Conservation (phyloP, 2,329 filamentous ascomycete species). For the Dryadomyces quercivorus region DNA sequence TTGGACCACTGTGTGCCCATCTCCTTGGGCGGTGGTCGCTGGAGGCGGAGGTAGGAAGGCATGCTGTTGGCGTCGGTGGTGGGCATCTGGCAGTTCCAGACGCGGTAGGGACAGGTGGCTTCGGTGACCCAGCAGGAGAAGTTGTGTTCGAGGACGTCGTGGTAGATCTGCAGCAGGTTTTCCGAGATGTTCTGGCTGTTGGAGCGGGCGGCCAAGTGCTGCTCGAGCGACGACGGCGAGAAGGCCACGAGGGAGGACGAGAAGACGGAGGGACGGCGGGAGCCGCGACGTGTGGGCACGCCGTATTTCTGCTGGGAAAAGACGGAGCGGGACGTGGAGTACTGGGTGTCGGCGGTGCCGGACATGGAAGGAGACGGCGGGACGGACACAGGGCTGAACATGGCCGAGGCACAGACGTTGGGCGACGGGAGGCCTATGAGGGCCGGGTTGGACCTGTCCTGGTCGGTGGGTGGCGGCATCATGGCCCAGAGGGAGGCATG, state of each 20-base stretch:
- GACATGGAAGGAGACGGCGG: neutral
- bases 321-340: neutral
- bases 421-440: neutral
- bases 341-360: neutral
- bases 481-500: neutral
- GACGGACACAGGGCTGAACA: neutral
- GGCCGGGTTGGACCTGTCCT: neutral
- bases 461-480: neutral
- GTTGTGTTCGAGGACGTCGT: slow-evolving; percentile 40
- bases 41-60: neutral
- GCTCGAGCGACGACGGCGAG: neutral
- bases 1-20: slow-evolving; percentile 31
- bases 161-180: slow-evolving; percentile 35
- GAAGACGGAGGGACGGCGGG: neutral
- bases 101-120: slow-evolving; percentile 36
- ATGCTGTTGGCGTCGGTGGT: neutral
- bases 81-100: slow-evolving; percentile 6
- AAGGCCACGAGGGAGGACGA: neutral
- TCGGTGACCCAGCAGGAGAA: slow-evolving; percentile 42
- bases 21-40: slow-evolving; percentile 5
- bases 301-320: neutral
- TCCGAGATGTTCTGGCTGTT: slow-evolving; percentile 27
- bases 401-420: neutral
- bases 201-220: slow-evolving; percentile 14
- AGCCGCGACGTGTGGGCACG: neutral